phyloP scores from a whole-genome alignment of 139 green algal species.

The Chlorella sp. region DNA sequence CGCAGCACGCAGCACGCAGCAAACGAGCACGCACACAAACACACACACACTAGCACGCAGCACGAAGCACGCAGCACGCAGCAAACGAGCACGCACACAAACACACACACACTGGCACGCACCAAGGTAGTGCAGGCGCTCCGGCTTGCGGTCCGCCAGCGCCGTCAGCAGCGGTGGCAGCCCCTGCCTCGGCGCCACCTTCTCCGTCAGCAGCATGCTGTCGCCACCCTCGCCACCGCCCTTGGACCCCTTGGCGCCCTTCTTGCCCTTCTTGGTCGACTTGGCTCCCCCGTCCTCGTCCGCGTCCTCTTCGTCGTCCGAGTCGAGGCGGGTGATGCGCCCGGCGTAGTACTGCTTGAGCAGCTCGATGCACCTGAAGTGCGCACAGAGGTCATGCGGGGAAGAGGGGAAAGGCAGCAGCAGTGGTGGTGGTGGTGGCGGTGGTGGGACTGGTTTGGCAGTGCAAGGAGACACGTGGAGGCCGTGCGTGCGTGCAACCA shows the following conservation, averaged over 20 bases:
- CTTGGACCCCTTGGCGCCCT: not conserved
- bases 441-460: too few relatives aligned
- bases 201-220: conserved; percentile 63
- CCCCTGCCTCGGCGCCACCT: conserved; percentile 59
- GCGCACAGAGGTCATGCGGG: not conserved
- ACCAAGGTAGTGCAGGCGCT: conserved; percentile 90
- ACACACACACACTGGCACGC: not conserved
- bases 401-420: not conserved
- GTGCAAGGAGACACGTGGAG: too few relatives aligned
- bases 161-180: conserved; percentile 86
- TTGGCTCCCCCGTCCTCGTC: conserved; percentile 1
- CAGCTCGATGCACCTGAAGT: conserved; percentile 29
- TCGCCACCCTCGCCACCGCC: conserved; percentile 9
- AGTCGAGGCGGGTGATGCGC: conserved; percentile 36
- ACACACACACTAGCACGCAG: conserved; percentile 4
- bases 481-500: too few relatives aligned
- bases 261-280: conserved; percentile 21
- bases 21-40: not conserved
- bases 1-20: not conserved
- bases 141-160: conserved; percentile 68
- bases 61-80: too few relatives aligned
- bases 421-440: not conserved
- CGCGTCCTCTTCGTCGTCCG: conserved; percentile 22
- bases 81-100: not conserved
- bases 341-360: conserved; percentile 55